phyloP scores from a whole-genome alignment of 371 early-diverging fungal genomes.

The Nematocida ausubeli region DNA sequence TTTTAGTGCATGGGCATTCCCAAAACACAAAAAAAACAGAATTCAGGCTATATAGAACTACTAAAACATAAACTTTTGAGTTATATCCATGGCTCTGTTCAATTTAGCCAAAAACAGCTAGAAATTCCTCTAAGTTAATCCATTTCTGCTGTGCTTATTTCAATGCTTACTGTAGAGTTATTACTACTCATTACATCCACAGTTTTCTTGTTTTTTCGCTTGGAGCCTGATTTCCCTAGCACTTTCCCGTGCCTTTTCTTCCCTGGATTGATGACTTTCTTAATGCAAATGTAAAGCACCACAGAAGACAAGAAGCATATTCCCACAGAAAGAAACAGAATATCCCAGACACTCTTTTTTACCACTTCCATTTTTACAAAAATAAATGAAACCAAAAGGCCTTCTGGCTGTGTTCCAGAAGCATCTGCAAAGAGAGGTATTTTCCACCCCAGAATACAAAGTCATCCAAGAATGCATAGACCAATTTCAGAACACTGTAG shows the following conservation, averaged over 20 bases:
- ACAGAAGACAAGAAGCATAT: conserved; percentile 10
- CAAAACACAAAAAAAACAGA: no score
- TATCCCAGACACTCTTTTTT: neutral
- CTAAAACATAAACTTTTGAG: no score
- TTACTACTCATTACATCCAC: conserved; percentile 47
- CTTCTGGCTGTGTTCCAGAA: conserved; percentile 38
- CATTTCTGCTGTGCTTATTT: conserved; percentile 37
- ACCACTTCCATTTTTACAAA: conserved; percentile 32
- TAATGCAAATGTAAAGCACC: conserved; percentile 6
- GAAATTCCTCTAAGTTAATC: no score
- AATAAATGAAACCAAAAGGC: neutral
- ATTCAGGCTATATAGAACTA: no score
- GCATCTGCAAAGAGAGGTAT: conserved; percentile 26
- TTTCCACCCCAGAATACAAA: neutral
- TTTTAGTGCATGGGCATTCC: no score
- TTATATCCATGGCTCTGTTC: no score
- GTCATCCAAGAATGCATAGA: neutral
- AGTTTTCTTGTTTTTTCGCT: neutral
- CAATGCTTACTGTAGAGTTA: conserved; percentile 46
- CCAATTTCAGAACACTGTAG: neutral
- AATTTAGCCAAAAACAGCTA: no score
- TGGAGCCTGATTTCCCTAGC: neutral
- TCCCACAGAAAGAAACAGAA: conserved; percentile 2
- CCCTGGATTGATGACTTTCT: neutral
- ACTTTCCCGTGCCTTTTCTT: conserved; percentile 40